phyloP scores from a whole-genome alignment of 257 asterid genomes.

The Solanum sejunctum region DNA sequence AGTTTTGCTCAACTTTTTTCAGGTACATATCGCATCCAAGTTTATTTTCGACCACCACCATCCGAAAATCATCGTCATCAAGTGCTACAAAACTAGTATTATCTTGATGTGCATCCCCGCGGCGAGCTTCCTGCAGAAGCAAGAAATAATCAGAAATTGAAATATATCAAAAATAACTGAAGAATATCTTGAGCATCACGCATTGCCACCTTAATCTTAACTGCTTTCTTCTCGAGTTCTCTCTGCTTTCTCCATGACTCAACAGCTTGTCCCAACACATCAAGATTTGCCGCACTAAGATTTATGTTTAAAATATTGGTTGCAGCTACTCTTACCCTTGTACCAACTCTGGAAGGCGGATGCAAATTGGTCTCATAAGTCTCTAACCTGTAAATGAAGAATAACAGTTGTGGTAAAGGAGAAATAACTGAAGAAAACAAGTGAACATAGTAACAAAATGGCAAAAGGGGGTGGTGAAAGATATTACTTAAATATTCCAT shows the following conservation, averaged over 20 bases:
- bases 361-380: slow-evolving; percentile 60
- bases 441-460: not conserved
- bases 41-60: slow-evolving; percentile 72
- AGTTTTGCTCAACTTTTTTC: slow-evolving; percentile 44
- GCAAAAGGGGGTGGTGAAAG: not conserved
- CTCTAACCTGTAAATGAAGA: slow-evolving; percentile 56
- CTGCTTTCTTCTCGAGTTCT: slow-evolving; percentile 86
- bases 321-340: slow-evolving; percentile 76
- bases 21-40: slow-evolving; percentile 88
- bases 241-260: slow-evolving; percentile 89
- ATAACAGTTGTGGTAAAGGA: slow-evolving; percentile 9
- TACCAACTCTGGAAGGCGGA: slow-evolving; percentile 55
- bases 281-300: slow-evolving; percentile 79
- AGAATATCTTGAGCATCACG: not conserved
- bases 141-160: slow-evolving; percentile 6
- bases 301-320: slow-evolving; percentile 75
- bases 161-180: slow-evolving; percentile 30
- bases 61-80: slow-evolving; percentile 86
- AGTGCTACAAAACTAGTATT: slow-evolving; percentile 52
- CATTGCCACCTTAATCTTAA: not conserved
- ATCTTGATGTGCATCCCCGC: slow-evolving; percentile 33
- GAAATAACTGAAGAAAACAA: slow-evolving; percentile 1
- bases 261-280: slow-evolving; percentile 58
- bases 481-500: slow-evolving; percentile 87
- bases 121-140: slow-evolving; percentile 54